Conservation (phyloP, 306 rosid genomes). For the Malus fusca region DNA sequence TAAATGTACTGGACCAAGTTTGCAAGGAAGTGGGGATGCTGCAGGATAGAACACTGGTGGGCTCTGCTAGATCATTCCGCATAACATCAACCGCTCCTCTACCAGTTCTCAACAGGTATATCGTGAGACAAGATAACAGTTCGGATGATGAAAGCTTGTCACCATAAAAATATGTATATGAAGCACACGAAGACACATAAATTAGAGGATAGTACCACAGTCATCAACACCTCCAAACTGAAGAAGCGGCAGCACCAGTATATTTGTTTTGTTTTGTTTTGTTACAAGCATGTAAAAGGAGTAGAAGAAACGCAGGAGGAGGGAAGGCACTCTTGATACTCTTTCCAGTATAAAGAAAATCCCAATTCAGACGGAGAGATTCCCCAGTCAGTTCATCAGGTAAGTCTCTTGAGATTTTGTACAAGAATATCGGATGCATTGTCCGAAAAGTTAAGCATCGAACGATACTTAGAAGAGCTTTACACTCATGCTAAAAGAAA, state of each 20-base stretch:
- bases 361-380: constrained; percentile 17
- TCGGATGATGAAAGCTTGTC: constrained; percentile 94
- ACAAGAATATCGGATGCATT: constrained; percentile 10
- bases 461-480: constrained; percentile 11
- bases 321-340: constrained; percentile 20
- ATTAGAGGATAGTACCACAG: constrained; percentile 23
- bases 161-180: constrained; percentile 38
- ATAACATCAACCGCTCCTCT: constrained; percentile 66
- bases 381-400: not conserved
- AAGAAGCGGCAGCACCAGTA: constrained; percentile 1
- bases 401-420: constrained; percentile 3
- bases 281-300: constrained; percentile 23
- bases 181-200: constrained; percentile 21
- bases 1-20: constrained; percentile 68
- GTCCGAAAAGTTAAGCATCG: constrained; percentile 12
- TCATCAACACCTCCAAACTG: not conserved
- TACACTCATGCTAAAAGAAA: not conserved
- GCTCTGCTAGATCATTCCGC: constrained; percentile 83
- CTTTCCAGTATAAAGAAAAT: constrained; percentile 9
- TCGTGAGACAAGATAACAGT: constrained; percentile 54
- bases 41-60: constrained; percentile 75
- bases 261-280: constrained; percentile 1
- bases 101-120: constrained; percentile 84
- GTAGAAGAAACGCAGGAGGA: constrained; percentile 9
- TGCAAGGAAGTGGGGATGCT: constrained; percentile 92